Evolutionary conservation across 768 basidiomycete species (phyloP), one percentile per base, ranked within the genome.

Genomic region (Tricholoma matsutake): DNA sequence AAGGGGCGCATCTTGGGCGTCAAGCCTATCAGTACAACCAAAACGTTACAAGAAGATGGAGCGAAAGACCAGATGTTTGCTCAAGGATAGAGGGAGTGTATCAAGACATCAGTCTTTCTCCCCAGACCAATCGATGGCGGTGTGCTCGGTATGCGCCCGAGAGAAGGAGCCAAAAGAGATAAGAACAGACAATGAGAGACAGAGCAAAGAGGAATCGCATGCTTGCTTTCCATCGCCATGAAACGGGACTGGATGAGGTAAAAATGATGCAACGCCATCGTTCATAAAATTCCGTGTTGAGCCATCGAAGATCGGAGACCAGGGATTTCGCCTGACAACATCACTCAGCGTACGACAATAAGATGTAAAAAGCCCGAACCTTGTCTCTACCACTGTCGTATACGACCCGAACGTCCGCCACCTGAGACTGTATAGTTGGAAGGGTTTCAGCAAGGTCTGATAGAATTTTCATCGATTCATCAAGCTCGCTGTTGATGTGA

Each of bases 251-350:
- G 2, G 80, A 79, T 2, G 86, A 78, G 0, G 89, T 87, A 77
- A 92, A 92, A 66, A 92, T 85, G 73, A 86, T 87, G 22, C 81
- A 72, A 45, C 88, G 82, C 84, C 87, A 88, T 11, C 90, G 87
- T 69, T 87, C 86, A 59, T 88, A 87, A 70, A 89, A 86, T 53
- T 88, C 86, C 0, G 87, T 91, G 69, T 92, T 91, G 22, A 91
- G 78, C 90, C 90, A 92, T 57, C 79, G 79, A 47, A 92, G 76
- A 57, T 86, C 86, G 2, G 72, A 71, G n/a, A 86, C 84, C 16
- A 92, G 83, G 6, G 78, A 73, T 65, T 82, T 79, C 8, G 91
- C 91, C 90, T 92, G 64, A 16, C 58, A 55, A 55, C 53, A 31
- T 32, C 54, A 45, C 58, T 22, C 34, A 53, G 57, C 54, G 25